phyloP scores from a whole-genome alignment of 805 yeast genomes.

The Saitoella complicata region DNA sequence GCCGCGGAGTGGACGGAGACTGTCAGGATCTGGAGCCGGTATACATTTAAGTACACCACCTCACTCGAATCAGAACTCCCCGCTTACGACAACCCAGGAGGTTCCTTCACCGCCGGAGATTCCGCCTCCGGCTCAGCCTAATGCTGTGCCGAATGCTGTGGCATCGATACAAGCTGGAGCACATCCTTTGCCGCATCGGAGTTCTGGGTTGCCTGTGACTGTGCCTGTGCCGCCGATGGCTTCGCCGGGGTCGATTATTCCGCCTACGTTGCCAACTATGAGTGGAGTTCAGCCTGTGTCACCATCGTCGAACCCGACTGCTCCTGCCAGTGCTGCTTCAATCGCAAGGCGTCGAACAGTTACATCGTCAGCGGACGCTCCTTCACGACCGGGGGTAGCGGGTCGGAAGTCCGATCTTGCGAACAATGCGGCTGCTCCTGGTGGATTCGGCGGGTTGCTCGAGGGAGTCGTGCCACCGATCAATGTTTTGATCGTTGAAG shows the following conservation, averaged over 20 bases:
- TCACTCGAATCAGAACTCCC: too few relatives aligned
- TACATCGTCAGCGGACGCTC: neutral
- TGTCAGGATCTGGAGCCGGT: too few relatives aligned
- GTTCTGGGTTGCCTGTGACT: too few relatives aligned
- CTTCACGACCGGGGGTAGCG: neutral
- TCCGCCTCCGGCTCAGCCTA: too few relatives aligned
- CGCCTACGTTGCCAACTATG: neutral
- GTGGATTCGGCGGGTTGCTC: constrained; percentile 4
- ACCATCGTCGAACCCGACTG: neutral
- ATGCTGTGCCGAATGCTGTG: too few relatives aligned
- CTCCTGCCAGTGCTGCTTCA: neutral
- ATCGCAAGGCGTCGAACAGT: neutral
- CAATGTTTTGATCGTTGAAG: constrained; percentile 87
- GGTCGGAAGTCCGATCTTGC: neutral
- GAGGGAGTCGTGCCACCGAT: constrained; percentile 69
- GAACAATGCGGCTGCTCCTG: neutral
- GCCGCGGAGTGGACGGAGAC: too few relatives aligned
- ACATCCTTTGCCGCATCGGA: too few relatives aligned
- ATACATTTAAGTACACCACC: too few relatives aligned
- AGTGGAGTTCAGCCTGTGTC: neutral
- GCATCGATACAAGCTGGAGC: too few relatives aligned
- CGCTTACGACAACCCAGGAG: too few relatives aligned
- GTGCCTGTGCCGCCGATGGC: too few relatives aligned
- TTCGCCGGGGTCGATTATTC: neutral
- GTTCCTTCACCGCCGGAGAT: too few relatives aligned